These are phyloP conservation scores for Cetradonia linearis DNA, from an alignment of 495 filamentous ascomycete species.

Conservation along the genomic window DNA sequence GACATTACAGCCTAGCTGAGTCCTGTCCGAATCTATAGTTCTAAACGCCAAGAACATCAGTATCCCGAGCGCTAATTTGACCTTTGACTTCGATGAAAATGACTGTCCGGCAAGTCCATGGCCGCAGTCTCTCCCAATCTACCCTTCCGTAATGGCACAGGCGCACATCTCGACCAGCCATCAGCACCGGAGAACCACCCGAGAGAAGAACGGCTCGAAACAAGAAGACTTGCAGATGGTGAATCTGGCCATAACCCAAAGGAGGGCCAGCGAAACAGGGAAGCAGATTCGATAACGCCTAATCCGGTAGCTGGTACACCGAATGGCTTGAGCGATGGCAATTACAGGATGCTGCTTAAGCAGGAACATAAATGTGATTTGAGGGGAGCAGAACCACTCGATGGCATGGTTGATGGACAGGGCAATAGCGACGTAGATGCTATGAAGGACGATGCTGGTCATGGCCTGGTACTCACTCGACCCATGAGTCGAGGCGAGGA, in stretches of 20 bases:
- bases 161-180: neutral
- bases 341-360: neutral
- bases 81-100: neutral
- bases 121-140: neutral
- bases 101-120: neutral
- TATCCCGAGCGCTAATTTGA: too few species aligned
- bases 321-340: neutral
- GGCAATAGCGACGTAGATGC: neutral
- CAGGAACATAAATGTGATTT: neutral
- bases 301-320: neutral
- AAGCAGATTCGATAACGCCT: neutral
- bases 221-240: neutral
- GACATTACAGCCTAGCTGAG: too few species aligned
- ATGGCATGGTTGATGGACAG: neutral
- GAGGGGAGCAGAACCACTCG: neutral
- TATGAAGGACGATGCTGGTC: neutral
- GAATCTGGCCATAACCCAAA: neutral
- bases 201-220: neutral
- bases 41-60: too few species aligned
- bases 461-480: neutral
- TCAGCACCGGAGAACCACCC: neutral
- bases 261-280: too few species aligned
- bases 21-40: neutral
- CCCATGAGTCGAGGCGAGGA: slow-evolving; percentile 13
- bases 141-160: neutral